Base-by-base conservation (phyloP, 345 rosid species). In the Ceriops zippeliana region DNA sequence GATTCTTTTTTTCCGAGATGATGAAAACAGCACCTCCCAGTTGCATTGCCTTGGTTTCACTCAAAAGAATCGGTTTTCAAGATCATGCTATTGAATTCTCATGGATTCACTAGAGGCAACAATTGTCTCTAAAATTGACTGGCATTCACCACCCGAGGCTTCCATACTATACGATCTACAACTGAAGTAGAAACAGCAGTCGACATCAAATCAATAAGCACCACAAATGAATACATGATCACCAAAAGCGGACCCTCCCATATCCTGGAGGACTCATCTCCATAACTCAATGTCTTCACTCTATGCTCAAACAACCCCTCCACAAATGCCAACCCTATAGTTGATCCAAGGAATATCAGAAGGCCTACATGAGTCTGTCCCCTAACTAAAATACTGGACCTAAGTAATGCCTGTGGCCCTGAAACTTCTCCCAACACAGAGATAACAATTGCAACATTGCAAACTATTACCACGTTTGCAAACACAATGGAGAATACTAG, bases 161-260 rank as follows among this genome's bases (percentile, higher is more conserved):
- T 85, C 87, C 78, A 79, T 77, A 20, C 82, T 63, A 75, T 84
- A 85, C 49, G 88, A 86, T 67, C 83, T 86, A 77, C 97, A 89
- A 53, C 96, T 90, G 79, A 89, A 93, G 76, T 87, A 93, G 81
- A 93, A 53, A 93, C 92, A 1, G 85, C 82, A 81, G 78, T 91
- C 89, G 86, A 85, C 95, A 91, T 93, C 75, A 85, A 75, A 82
- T 93, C 97, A 49, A 90, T 74, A 70, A 93, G 92, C 81, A 87
- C 88, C 58, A 91, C 87, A 77, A 93, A 93, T 5, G 97, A 88
- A 83, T 84, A 86, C 96, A 93, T 91, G 28, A 93, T 28, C 67
- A 89, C 96, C 74, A 93, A 70, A 56, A 93, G 80, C 32, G 97
- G 96, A 62, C 96, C 97, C 79, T 89, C 97, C 97, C 98, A 93